Evolutionary conservation across 495 filamentous ascomycete species (phyloP), one percentile per base, ranked within the genome.

Genomic region (Hypoxylon trugodes): DNA sequence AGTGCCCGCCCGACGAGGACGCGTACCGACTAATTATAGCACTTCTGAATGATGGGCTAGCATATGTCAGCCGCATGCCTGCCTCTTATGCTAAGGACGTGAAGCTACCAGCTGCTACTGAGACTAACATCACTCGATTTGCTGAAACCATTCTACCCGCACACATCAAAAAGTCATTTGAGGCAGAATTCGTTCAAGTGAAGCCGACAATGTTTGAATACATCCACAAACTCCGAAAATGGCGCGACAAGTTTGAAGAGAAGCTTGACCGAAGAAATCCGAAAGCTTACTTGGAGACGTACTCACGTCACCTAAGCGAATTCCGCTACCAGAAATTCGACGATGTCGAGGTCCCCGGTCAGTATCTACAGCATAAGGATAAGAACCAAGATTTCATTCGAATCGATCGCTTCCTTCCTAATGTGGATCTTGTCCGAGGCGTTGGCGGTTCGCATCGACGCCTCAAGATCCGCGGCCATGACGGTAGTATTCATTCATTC

Each of bases 371-470:
- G 65, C 96, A 96, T 74, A 93, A 92, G 69, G 96, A 99, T 72
- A 98, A 98, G 83, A 98, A 98, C 71, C 90, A 95, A 68, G 96
- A 98, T 72, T 98, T 99, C 69, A 87, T 98, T 55, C 88, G 91
- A 22, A 97, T 99, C 56, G 96, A 99, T 70, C 88, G 94, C 24
- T 97, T 99, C 85, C 75, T 98, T 69, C 93, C 96, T 9, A 88
- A 92, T 69, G 92, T 99, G 26, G 93, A 98, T 49, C 84, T 98
- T 41, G 90, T 97, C 18, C 87, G 96, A 26, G 89, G 86, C 6
- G 90, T 94, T 66, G 91, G 92, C 46, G 87, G 90, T 36, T 97
- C 93, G 42, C 93, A 98, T 72, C 87, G 96, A 26, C 85, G 96
- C 24, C 79, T 99, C 63, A 96, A 92, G 81, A 96, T 99, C 64